Base-by-base conservation (phyloP, 2,329 filamentous ascomycete species). In the Microcera coccophila region DNA sequence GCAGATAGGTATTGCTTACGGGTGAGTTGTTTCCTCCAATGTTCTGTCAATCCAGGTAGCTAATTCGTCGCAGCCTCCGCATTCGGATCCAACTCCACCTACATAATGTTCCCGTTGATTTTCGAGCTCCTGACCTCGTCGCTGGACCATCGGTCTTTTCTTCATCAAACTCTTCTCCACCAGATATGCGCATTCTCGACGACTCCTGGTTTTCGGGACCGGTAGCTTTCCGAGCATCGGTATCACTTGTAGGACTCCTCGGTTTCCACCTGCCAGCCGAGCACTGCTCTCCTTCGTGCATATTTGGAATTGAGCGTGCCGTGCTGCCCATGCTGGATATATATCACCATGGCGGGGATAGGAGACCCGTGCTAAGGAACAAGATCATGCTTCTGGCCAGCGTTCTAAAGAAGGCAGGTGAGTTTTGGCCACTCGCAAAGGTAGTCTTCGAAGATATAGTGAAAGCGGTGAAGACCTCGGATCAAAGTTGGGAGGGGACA, bases 281-380 rank as follows among this genome's bases (percentile, higher is more conserved):
- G 24, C 57, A 55, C 10, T 19, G 53, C 17, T 58, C 55, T 8
- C 55, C 55, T 2, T 49, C 55, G 1, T 58, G 53, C 16, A 42
- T 55, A 5, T 33, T 46, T n/a, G 47, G 53, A 4, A 36, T 58
- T 9, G 39, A 47, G 28, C 42, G 36, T 28, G 52, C 44, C 5
- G 38, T 33, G 1, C 17, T 42, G 9, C 41, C 50, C 21, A 36
- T 58, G 18, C 17, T 45, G 2, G 18, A 54, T 36, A 40, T 36
- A 16, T 47, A 45, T n/a, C 9, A 45, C 16, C 39, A 35, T 15
- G 31, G 36, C 7, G 28, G 15, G n/a, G 11, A 7, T n/a, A 42
- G 33, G 3, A 31, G 19, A 5, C 39, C 33, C 0, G 14, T 44
- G 16, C 32, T 55, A 17, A 42, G 11, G 21, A 36, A 38, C 14